phyloP scores from a whole-genome alignment of 1,284 basidiomycete genomes.

The Paramarasmius palmivorus region DNA sequence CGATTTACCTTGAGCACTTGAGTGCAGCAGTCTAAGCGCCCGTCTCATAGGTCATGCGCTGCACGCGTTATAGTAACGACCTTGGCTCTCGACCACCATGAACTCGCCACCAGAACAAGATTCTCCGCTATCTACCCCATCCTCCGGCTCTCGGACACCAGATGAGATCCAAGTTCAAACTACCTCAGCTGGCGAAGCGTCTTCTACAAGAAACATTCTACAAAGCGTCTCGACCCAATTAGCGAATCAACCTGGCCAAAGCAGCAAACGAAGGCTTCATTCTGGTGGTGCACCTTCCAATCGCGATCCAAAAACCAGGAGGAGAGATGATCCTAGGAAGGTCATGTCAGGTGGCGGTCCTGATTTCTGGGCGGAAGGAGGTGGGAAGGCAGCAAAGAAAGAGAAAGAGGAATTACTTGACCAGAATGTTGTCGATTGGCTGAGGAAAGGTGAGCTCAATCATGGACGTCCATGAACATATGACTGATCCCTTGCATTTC shows the following conservation, averaged over 20 bases:
- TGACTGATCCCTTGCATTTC: not conserved
- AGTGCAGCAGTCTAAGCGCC: no score
- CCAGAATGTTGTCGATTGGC: slow-evolving; percentile 34
- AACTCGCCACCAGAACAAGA: slow-evolving; percentile 22
- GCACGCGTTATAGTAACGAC: no score
- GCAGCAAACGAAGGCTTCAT: slow-evolving; percentile 24
- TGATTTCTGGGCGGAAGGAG: slow-evolving; percentile 13
- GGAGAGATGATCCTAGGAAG: slow-evolving; percentile 35
- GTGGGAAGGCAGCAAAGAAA: slow-evolving; percentile 26
- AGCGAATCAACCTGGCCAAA: not conserved
- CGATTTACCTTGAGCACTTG: no score
- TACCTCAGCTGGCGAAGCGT: slow-evolving; percentile 34
- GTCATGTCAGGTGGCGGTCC: slow-evolving; percentile 7
- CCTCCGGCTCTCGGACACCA: slow-evolving; percentile 38
- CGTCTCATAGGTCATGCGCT: no score
- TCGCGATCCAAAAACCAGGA: slow-evolving; percentile 40
- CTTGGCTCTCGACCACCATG: not conserved
- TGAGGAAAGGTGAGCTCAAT: slow-evolving; percentile 37
- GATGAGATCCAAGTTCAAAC: slow-evolving; percentile 28
- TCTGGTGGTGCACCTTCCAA: slow-evolving; percentile 30
- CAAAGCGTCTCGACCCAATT: slow-evolving; percentile 37
- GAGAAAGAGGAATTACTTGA: slow-evolving; percentile 43
- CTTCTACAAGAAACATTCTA: slow-evolving; percentile 27
- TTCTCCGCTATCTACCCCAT: slow-evolving; percentile 37
- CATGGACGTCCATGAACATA: not conserved